Percentiles rank a stretch among this genome's conserved stretches.
phyloP scores from a whole-genome alignment of 176 grass and related monocot genomes.

The Ensete ventricosum region DNA sequence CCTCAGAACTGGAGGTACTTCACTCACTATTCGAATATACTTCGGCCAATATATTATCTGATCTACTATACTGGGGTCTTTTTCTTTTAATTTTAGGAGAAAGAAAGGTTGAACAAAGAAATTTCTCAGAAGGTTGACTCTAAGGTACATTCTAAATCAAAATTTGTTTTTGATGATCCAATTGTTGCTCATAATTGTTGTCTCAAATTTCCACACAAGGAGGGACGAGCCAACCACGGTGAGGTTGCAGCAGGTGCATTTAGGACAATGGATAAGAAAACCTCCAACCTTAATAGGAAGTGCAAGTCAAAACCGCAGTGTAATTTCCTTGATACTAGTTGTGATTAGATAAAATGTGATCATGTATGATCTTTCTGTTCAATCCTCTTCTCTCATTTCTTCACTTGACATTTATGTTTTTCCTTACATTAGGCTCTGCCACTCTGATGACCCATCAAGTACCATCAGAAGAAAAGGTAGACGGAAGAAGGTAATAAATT shows the following conservation, averaged over 20 bases:
- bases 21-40: not conserved
- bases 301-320: no score
- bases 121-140: not conserved
- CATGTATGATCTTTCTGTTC: not conserved
- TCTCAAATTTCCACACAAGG: no score
- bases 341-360: no score
- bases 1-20: not conserved
- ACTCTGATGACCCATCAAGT: constrained; percentile 1
- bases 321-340: no score
- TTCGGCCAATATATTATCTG: not conserved
- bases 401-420: not conserved
- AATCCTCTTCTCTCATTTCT: not conserved
- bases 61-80: not conserved
- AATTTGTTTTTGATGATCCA: not conserved
- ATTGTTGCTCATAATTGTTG: no score
- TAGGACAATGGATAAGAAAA: no score
- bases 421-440: constrained; percentile 26
- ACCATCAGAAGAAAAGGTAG: constrained; percentile 21
- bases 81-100: not conserved
- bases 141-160: not conserved
- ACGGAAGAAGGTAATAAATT: constrained; percentile 31
- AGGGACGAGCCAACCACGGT: no score
- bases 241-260: no score
- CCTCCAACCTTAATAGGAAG: no score
- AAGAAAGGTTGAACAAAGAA: not conserved